These are phyloP conservation scores for Styphnolobium japonicum DNA, from an alignment of 306 rosid species.

Conservation along the genomic window DNA sequence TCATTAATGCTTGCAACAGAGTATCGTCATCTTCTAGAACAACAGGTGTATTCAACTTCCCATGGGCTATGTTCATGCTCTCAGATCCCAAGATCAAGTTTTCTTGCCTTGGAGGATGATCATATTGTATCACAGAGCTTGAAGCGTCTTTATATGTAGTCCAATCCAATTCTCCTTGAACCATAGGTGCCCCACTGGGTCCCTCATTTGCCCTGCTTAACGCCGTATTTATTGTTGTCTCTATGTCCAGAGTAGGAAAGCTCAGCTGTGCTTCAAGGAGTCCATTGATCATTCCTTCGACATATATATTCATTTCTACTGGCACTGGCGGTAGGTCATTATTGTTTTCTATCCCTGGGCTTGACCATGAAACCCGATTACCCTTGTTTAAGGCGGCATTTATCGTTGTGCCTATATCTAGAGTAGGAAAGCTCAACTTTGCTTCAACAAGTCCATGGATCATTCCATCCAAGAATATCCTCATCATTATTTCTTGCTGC, in stretches of 20 bases:
- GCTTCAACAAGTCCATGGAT: neutral
- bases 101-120: too few relatives aligned
- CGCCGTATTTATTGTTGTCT: neutral
- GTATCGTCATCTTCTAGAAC: neutral
- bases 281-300: neutral
- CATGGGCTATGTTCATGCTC: too few relatives aligned
- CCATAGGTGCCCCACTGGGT: neutral
- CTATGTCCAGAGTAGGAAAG: neutral
- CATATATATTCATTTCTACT: neutral
- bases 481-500: neutral
- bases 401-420: neutral
- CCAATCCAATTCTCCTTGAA: neutral
- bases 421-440: neutral
- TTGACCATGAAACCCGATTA: neutral
- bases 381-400: neutral
- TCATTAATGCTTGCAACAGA: neutral
- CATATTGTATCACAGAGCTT: too few relatives aligned
- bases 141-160: neutral
- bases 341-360: neutral
- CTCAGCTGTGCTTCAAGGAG: neutral
- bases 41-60: too few relatives aligned
- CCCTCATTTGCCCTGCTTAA: neutral
- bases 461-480: neutral
- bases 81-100: too few relatives aligned
- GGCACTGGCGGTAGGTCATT: neutral